Evolutionary conservation across 2,329 filamentous ascomycete species (phyloP), one percentile per base, ranked within the genome.

Genomic region (Calonectria naviculata): DNA sequence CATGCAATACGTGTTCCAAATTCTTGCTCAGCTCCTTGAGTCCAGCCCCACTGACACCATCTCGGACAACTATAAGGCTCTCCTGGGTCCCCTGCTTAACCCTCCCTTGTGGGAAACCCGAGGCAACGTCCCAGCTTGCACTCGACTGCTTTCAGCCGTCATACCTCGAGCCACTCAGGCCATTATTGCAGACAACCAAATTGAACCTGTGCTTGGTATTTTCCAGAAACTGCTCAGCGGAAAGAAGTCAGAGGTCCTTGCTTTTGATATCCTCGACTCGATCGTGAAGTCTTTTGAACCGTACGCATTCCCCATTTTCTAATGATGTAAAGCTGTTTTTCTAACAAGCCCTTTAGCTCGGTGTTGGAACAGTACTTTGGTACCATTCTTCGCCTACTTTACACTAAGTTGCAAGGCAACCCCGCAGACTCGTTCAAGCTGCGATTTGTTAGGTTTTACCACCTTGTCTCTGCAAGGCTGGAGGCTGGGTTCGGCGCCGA

Each of bases 1-100:
- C 81, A 93, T 95, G 80, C 97, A 96, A 6, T 99, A 98, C 78
- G 92, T 98, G 65, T 98, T 99, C 88, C 97, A 99, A 82, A 90
- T 99, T 41, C 94, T 98, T 74, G 94, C 96, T 3, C 94, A 96
- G 64, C 89, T 99, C 17, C 89, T 99, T 4, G 96, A 98, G 83
- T 91, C 93, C 9, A 96, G 97, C 78, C 93, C 94, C 0, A 89
- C 92, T 0, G 93, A 91, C n/a, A 89, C 93, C 10, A 87, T 98
- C 34, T 94, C 95, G 3, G 89, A 91, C 29, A 93, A 95, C 80
- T 98, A 97, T 86, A 92, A 94, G 81, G 89, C 90, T 8, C 87
- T 99, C 54, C 89, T 98, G 47, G 88, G 88, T 0, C 94, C 95
- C 5, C 90, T 98, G 36, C 89, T 99, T 54, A 90, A 90, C 74